Conservation (phyloP, 2,329 filamentous ascomycete genomes). For the Periconia sp. region DNA sequence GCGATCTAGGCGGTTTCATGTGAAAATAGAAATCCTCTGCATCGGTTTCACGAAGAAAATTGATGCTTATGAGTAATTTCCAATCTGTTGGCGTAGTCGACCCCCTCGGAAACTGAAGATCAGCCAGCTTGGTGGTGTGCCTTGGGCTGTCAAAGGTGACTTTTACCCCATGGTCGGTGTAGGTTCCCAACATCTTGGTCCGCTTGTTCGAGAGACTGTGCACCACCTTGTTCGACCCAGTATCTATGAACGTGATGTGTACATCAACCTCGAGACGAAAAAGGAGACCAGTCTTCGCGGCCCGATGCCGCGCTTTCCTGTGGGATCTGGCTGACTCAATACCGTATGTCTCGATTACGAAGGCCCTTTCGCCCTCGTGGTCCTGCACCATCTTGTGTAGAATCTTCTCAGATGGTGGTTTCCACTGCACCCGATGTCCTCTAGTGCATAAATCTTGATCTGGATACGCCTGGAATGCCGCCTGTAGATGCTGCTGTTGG, state of each 20-base stretch:
- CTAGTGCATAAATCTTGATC: not conserved
- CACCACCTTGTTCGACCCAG: no score
- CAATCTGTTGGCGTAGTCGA: conserved; percentile 7
- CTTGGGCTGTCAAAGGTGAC: conserved; percentile 12
- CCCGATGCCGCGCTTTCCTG: not conserved
- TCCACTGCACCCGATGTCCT: conserved; percentile 24
- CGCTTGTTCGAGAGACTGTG: conserved; percentile 10
- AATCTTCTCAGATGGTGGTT: conserved; percentile 23
- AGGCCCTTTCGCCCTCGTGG: conserved; percentile 22
- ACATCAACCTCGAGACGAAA: conserved; percentile 2
- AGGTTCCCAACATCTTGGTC: conserved; percentile 10
- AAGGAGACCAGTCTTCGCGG: not conserved
- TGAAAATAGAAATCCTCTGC: conserved; percentile 30
- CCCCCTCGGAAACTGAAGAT: conserved; percentile 5
- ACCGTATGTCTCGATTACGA: conserved; percentile 22
- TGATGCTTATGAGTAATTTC: conserved; percentile 23
- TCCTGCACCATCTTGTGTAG: conserved; percentile 32
- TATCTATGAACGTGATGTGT: conserved; percentile 1
- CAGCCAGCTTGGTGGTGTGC: conserved; percentile 27
- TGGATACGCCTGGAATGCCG: conserved; percentile 8
- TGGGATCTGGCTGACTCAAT: conserved; percentile 13
- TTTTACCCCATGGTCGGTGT: conserved; percentile 1
- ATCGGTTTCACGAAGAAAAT: conserved; percentile 24
- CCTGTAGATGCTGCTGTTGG: conserved; percentile 23
- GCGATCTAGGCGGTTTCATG: conserved; percentile 18